Percentiles rank a stretch among this genome's conserved stretches.
Evolutionary conservation across 306 rosid genomes (phyloP).

Genomic region (Quercus wislizeni): DNA sequence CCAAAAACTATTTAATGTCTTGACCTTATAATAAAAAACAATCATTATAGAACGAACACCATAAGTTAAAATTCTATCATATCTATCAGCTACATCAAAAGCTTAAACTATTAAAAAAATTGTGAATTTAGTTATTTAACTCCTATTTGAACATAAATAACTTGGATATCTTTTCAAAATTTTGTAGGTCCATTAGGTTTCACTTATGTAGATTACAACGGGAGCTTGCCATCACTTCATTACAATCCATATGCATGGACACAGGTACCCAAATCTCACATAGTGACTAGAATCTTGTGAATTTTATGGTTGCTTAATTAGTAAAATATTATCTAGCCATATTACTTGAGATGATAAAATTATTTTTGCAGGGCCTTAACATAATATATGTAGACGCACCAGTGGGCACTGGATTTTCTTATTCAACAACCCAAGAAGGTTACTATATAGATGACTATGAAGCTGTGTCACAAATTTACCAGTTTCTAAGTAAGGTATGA

Average conservation of each 20-base stretch:
- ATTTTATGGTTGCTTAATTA: neutral
- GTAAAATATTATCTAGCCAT: neutral
- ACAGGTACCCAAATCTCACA: conserved; percentile 6
- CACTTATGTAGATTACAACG: conserved; percentile 15
- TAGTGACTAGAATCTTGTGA: neutral
- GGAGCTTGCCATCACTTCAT: conserved; percentile 23
- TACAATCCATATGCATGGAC: conserved; percentile 22
- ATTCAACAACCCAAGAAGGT: conserved; percentile 24
- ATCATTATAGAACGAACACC: too few species aligned
- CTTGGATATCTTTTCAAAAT: neutral
- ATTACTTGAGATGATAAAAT: neutral
- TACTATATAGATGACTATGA: conserved; percentile 19
- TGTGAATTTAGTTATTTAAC: too few species aligned
- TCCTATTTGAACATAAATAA: too few species aligned
- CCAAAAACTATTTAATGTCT: rapidly evolving
- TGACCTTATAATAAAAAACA: rapidly evolving
- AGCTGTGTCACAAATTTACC: conserved; percentile 2
- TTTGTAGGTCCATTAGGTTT: conserved; percentile 27
- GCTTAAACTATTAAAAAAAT: too few species aligned
- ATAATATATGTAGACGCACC: conserved; percentile 24
- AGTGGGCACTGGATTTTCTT: conserved; percentile 30
- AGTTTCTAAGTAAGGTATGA: conserved; percentile 20
- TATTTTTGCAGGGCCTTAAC: conserved; percentile 5
- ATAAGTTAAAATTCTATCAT: too few species aligned
- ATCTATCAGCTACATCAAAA: too few species aligned